These are phyloP conservation scores for Cynanchum wilfordii DNA, from an alignment of 257 asterid genomes.

Conservation along the genomic window DNA sequence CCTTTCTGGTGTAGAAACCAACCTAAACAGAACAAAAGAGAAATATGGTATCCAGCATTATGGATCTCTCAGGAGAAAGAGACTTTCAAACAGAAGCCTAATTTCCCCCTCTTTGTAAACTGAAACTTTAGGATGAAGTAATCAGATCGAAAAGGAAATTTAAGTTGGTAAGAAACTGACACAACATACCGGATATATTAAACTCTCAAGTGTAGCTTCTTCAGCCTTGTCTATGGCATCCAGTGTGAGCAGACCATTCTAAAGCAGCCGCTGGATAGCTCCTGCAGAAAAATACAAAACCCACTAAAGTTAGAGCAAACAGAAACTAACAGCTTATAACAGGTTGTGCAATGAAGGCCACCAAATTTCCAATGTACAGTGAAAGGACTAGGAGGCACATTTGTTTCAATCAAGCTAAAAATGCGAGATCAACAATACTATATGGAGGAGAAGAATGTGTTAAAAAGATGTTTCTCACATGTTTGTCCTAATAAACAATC, in stretches of 20 bases:
- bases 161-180: constrained; percentile 6
- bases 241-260: constrained; percentile 69
- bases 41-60: background rate
- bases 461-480: background rate
- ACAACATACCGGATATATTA: constrained; percentile 79
- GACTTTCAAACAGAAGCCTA: background rate
- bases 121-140: background rate
- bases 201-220: constrained; percentile 61
- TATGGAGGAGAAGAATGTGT: too few relatives aligned
- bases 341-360: background rate
- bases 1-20: constrained; percentile 93
- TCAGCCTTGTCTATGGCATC: constrained; percentile 63
- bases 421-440: too few relatives aligned
- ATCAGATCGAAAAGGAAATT: background rate
- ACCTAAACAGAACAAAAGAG: constrained; percentile 39
- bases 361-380: background rate
- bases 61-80: background rate
- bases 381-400: background rate
- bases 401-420: background rate
- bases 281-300: constrained; percentile 41
- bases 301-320: background rate
- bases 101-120: background rate
- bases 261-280: constrained; percentile 81
- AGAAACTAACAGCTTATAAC: background rate
- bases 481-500: background rate